These are phyloP conservation scores for Camillea tinctor DNA, from an alignment of 2,329 filamentous ascomycete genomes.

Conservation along the genomic window DNA sequence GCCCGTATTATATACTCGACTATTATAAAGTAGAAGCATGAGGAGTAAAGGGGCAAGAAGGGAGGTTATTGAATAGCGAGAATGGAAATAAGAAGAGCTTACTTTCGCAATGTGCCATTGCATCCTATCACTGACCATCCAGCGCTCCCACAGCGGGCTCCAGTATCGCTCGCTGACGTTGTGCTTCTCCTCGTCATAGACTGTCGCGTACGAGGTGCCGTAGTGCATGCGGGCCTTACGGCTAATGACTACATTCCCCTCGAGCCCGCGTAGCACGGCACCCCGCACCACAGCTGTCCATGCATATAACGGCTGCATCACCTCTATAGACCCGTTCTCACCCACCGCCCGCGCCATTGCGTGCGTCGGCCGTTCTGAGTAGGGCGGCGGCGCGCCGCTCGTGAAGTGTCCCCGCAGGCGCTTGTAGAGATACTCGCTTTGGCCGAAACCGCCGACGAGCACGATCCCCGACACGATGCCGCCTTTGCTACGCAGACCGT, in stretches of 20 bases:
- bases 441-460: constrained; percentile 77
- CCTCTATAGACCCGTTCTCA: constrained; percentile 62
- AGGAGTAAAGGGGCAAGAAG: constrained; percentile 5
- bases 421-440: constrained; percentile 74
- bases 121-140: constrained; percentile 83
- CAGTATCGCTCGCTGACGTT: constrained; percentile 72
- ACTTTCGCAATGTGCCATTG: constrained; percentile 83
- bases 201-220: constrained; percentile 77
- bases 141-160: constrained; percentile 76
- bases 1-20: not conserved
- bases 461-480: constrained; percentile 72
- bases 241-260: constrained; percentile 77
- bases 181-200: constrained; percentile 75
- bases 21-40: not conserved
- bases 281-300: constrained; percentile 81
- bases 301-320: constrained; percentile 79
- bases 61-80: constrained; percentile 3
- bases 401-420: constrained; percentile 68
- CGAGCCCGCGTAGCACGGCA: constrained; percentile 70
- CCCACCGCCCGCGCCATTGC: constrained; percentile 47
- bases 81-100: constrained; percentile 24
- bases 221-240: constrained; percentile 74
- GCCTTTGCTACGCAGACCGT: constrained; percentile 58
- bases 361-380: constrained; percentile 71
- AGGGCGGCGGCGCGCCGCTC: constrained; percentile 56